phyloP scores from a whole-genome alignment of 2,329 filamentous ascomycete species.

The Claviceps africana region DNA sequence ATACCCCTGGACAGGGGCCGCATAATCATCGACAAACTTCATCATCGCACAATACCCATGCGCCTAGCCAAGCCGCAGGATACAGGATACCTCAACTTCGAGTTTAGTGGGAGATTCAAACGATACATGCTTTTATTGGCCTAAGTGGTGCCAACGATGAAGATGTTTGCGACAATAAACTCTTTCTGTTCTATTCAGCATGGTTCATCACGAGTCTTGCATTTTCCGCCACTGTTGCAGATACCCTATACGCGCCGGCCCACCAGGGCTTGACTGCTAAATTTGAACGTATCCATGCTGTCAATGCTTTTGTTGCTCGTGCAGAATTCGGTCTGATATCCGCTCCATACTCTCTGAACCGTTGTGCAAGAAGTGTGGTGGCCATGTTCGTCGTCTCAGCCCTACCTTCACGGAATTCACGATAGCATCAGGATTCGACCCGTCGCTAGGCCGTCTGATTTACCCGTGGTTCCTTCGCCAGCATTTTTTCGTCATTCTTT shows the following conservation, averaged over 20 bases:
- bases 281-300: conserved; percentile 9
- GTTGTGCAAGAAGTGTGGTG: neutral
- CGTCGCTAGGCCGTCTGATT: conserved; percentile 61
- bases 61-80: too few relatives aligned
- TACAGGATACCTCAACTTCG: too few relatives aligned
- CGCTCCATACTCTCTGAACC: neutral
- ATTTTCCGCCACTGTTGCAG: conserved; percentile 28
- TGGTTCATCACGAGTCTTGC: conserved; percentile 47
- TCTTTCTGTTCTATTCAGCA: conserved; percentile 9
- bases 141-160: too few relatives aligned
- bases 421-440: conserved; percentile 51
- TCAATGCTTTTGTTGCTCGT: conserved; percentile 15
- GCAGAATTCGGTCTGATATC: conserved; percentile 16
- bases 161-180: too few relatives aligned
- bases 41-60: too few relatives aligned
- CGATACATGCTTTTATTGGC: too few relatives aligned
- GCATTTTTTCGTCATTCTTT: conserved; percentile 46
- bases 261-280: conserved; percentile 10
- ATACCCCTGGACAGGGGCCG: too few relatives aligned
- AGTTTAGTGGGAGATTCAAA: too few relatives aligned
- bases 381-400: conserved; percentile 36
- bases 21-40: too few relatives aligned
- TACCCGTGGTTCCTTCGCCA: conserved; percentile 56
- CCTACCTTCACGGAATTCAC: conserved; percentile 60
- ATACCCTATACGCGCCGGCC: conserved; percentile 16